Percentiles rank a stretch among this genome's conserved stretches.
Evolutionary conservation across 768 basidiomycete species (phyloP).

Genomic region (Fomitopsis pulvina): DNA sequence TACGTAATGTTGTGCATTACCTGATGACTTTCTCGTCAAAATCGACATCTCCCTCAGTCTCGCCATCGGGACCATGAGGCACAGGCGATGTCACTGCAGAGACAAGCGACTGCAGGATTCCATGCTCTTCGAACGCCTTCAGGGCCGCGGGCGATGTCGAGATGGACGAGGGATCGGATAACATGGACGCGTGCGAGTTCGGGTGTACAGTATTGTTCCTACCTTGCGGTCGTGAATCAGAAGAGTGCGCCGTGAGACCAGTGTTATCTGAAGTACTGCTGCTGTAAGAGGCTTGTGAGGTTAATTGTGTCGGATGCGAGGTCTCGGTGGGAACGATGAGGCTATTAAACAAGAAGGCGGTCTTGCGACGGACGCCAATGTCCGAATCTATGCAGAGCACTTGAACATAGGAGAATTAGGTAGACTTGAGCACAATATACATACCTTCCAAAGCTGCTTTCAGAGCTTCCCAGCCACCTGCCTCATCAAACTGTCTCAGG

Average conservation of each 20-base stretch:
- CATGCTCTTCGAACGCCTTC: slow-evolving; percentile 39
- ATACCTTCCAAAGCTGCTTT: slow-evolving; percentile 54
- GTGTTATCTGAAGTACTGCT: slow-evolving; percentile 1
- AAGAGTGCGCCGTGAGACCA: slow-evolving; percentile 11
- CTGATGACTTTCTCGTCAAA: slow-evolving; percentile 60
- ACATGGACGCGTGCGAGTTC: slow-evolving; percentile 67
- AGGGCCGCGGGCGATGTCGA: slow-evolving; percentile 44
- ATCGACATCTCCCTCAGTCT: slow-evolving; percentile 51
- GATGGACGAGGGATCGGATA: slow-evolving; percentile 46
- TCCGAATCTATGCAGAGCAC: slow-evolving; percentile 57
- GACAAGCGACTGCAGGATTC: slow-evolving; percentile 45
- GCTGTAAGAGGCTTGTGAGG: background rate
- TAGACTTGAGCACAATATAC: background rate
- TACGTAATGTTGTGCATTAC: slow-evolving; percentile 21
- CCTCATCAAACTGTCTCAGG: slow-evolving; percentile 43
- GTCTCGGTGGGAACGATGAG: slow-evolving; percentile 48
- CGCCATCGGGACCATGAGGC: slow-evolving; percentile 64
- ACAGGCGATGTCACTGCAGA: slow-evolving; percentile 46
- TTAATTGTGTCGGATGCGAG: slow-evolving; percentile 1
- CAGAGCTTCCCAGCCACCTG: slow-evolving; percentile 60
- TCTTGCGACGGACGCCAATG: slow-evolving; percentile 70
- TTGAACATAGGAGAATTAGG: too few relatives aligned
- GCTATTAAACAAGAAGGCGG: slow-evolving; percentile 66
- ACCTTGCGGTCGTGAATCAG: slow-evolving; percentile 11
- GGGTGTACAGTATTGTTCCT: slow-evolving; percentile 42